These are phyloP conservation scores for Niveomyces coronatus DNA, from an alignment of 2,329 filamentous ascomycete genomes.

Conservation along the genomic window DNA sequence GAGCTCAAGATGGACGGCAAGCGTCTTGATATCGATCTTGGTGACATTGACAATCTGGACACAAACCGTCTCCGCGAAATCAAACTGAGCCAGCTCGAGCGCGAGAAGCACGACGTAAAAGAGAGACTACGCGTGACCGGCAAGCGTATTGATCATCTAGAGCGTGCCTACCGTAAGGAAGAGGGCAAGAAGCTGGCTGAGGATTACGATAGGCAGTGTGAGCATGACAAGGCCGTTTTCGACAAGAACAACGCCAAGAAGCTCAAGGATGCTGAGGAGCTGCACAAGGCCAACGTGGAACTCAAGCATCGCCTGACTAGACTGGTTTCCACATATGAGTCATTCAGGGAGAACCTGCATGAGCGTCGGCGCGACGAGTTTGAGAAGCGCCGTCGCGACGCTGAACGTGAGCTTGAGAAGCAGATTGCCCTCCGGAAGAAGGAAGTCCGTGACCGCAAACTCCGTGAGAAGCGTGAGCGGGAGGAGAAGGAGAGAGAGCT, in stretches of 20 bases:
- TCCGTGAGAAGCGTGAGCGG: constrained; percentile 71
- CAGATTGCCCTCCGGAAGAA: constrained; percentile 82
- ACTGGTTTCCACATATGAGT: constrained; percentile 74
- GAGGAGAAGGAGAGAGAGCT: constrained; percentile 74
- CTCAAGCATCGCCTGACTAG: constrained; percentile 87
- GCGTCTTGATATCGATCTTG: constrained; percentile 61
- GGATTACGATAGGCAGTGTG: constrained; percentile 77
- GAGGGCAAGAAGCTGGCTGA: constrained; percentile 82
- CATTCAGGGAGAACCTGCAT: constrained; percentile 71
- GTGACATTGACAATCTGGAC: constrained; percentile 78
- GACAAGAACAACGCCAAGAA: constrained; percentile 70
- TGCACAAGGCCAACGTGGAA: constrained; percentile 85
- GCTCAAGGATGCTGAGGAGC: constrained; percentile 68
- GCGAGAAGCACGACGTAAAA: constrained; percentile 93
- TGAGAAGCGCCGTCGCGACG: constrained; percentile 83
- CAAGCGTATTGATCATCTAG: constrained; percentile 93
- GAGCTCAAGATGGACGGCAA: constrained; percentile 87
- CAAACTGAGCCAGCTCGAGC: constrained; percentile 91
- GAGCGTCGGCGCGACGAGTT: constrained; percentile 90
- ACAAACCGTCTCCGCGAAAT: constrained; percentile 83
- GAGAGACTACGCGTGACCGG: constrained; percentile 84
- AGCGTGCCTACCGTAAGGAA: constrained; percentile 93
- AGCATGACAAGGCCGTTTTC: constrained; percentile 68
- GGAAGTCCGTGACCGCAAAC: constrained; percentile 74
- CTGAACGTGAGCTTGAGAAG: constrained; percentile 85